A percentile compares a stretch with the other conserved stretches of the same genome.
phyloP scores from a whole-genome alignment of 2,329 filamentous ascomycete species.

The Escovopsis weberi region DNA sequence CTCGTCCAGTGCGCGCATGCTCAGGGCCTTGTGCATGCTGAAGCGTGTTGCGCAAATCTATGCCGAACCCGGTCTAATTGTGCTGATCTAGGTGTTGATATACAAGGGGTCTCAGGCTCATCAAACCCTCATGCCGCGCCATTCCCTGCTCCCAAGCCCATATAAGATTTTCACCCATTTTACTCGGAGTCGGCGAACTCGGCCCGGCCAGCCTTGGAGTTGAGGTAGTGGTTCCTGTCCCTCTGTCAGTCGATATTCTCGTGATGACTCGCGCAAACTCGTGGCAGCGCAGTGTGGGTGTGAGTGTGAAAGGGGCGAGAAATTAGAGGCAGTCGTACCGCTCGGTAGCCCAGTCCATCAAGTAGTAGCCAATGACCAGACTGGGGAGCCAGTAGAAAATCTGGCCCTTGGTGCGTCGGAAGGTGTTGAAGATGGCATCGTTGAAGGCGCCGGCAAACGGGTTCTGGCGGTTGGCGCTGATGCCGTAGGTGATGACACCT shows the following conservation, averaged over 20 bases:
- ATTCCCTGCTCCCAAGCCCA: slow-evolving; percentile 12
- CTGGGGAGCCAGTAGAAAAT: slow-evolving; percentile 81
- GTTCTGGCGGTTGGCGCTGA: slow-evolving; percentile 80
- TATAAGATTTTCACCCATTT: slow-evolving; percentile 11
- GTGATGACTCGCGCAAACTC: neutral
- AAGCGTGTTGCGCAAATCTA: neutral
- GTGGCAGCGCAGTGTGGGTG: neutral
- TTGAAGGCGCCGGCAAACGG: slow-evolving; percentile 64
- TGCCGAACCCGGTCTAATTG: slow-evolving; percentile 20
- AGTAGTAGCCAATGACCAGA: slow-evolving; percentile 61
- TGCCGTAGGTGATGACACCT: slow-evolving; percentile 54
- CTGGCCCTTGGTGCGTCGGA: slow-evolving; percentile 72
- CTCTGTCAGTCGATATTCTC: neutral
- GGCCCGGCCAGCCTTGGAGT: slow-evolving; percentile 60
- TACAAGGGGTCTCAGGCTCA: slow-evolving; percentile 17
- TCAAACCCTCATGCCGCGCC: slow-evolving; percentile 11
- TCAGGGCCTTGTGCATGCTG: too few relatives aligned
- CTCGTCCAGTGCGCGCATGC: too few relatives aligned
- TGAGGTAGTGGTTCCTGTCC: slow-evolving; percentile 61
- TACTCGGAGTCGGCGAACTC: slow-evolving; percentile 34
- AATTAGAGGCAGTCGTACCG: slow-evolving; percentile 42
- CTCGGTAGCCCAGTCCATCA: slow-evolving; percentile 84
- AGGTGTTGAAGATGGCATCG: slow-evolving; percentile 90
- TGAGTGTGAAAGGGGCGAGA: neutral
- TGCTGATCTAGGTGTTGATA: slow-evolving; percentile 26